A percentile compares a stretch with the other conserved stretches of the same genome.
Evolutionary conservation across 192 early-diverging fungal species (phyloP).

Genomic region (Coemansia biformis): DNA sequence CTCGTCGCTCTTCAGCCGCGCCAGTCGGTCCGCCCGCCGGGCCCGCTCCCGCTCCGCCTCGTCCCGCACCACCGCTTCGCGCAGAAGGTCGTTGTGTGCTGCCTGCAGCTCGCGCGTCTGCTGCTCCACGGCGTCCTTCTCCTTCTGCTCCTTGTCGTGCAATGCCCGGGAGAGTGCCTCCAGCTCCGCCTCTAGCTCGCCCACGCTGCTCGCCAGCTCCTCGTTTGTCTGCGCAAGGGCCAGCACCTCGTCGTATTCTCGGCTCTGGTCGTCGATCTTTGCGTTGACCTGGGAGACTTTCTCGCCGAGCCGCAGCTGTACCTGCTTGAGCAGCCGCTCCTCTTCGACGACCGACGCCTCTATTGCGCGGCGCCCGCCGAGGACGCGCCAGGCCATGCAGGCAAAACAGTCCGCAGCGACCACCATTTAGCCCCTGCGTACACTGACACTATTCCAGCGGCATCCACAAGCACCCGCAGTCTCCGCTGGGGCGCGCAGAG

Average conservation of each 20-base stretch:
- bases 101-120: conserved; percentile 47
- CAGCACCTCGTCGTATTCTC: conserved; percentile 24
- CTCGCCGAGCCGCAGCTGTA: conserved; percentile 36
- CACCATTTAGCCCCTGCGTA: no score
- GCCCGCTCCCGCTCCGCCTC: conserved; percentile 33
- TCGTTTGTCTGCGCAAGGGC: conserved; percentile 23
- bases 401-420: no score
- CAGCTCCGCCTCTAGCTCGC: conserved; percentile 37
- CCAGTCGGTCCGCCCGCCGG: conserved; percentile 28
- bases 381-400: no score
- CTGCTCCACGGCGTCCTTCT: conserved; percentile 37
- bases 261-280: conserved; percentile 29
- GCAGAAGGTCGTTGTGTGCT: conserved; percentile 45
- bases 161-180: conserved; percentile 13
- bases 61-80: conserved; percentile 41
- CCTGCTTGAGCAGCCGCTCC: conserved; percentile 40
- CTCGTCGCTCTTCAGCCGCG: conserved; percentile 44
- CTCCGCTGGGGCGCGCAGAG: no score
- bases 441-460: no score
- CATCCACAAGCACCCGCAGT: no score
- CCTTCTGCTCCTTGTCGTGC: conserved; percentile 38
- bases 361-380: no score
- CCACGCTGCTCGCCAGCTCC: conserved; percentile 19
- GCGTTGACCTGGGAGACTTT: conserved; percentile 26
- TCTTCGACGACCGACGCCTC: conserved; percentile 43